Conservation (phyloP, 2,329 filamentous ascomycete species). For the Apiospora marii region DNA sequence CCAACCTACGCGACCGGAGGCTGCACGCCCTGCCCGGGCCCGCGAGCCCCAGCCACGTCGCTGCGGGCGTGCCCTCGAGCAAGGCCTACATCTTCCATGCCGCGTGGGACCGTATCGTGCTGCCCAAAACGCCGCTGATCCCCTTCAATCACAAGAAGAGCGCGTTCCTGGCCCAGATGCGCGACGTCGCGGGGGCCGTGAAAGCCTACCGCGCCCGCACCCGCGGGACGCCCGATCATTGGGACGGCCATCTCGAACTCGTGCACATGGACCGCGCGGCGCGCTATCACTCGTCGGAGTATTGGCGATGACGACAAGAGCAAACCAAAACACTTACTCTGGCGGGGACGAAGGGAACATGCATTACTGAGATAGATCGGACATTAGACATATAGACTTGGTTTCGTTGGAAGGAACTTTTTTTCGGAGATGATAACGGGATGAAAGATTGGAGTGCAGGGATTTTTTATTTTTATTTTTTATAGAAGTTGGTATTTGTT, state of each 20-base stretch:
- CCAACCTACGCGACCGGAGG: conserved; percentile 47
- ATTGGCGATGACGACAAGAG: conserved; percentile 32
- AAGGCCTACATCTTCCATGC: conserved; percentile 55
- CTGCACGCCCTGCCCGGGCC: conserved; percentile 52
- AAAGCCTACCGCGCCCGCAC: conserved; percentile 40
- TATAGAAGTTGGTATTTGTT: background rate
- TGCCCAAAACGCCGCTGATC: conserved; percentile 40
- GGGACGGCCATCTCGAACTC: conserved; percentile 42
- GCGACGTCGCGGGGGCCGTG: conserved; percentile 40
- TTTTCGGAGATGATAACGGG: background rate
- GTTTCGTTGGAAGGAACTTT: background rate
- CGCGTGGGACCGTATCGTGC: conserved; percentile 60
- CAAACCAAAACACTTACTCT: background rate
- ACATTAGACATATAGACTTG: conserved; percentile 4
- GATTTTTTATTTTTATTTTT: background rate
- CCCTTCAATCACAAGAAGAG: conserved; percentile 29
- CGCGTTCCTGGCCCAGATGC: conserved; percentile 29
- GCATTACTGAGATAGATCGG: background rate
- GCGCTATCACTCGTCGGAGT: conserved; percentile 35
- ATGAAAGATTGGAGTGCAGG: background rate
- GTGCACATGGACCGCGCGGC: conserved; percentile 32
- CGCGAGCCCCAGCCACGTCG: conserved; percentile 57
- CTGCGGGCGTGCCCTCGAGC: conserved; percentile 55
- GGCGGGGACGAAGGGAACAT: background rate
- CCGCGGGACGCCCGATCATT: conserved; percentile 38